Conservation (phyloP, 805 yeast genomes). For the Zygosaccharomyces gambellarensis region DNA sequence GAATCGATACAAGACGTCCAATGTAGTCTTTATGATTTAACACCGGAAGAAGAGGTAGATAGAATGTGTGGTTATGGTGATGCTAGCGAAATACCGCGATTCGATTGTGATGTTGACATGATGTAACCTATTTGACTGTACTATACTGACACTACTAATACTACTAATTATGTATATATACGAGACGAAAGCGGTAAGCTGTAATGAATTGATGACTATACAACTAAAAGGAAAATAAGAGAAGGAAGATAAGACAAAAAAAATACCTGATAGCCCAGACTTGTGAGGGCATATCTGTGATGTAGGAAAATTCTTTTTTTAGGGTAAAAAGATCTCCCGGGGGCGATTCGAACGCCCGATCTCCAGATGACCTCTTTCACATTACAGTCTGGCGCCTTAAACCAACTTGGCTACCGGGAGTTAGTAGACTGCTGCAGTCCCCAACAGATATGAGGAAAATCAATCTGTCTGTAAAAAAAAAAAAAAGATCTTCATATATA, state of each 20-base stretch:
- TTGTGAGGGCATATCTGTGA: no score
- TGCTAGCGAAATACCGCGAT: slow-evolving; percentile 1
- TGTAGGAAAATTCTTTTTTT: neutral
- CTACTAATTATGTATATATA: neutral
- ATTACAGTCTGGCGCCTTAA: slow-evolving; percentile 37
- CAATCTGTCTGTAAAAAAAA: no score
- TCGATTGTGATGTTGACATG: slow-evolving; percentile 4
- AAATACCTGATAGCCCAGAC: no score
- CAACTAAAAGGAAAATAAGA: neutral
- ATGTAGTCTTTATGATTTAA: slow-evolving; percentile 22
- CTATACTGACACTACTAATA: neutral
- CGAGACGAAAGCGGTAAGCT: neutral
- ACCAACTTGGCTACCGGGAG: slow-evolving; percentile 38
- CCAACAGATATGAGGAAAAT: no score
- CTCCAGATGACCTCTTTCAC: slow-evolving; percentile 30
- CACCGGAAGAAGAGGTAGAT: slow-evolving; percentile 20
- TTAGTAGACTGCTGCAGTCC: neutral
- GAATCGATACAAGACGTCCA: slow-evolving; percentile 14
- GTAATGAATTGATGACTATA: neutral
- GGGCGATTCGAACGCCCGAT: slow-evolving; percentile 38
- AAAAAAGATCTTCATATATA: no score
- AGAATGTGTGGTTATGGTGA: neutral
- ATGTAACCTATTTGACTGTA: neutral
- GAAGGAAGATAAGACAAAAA: neutral
- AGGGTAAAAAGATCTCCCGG: slow-evolving; percentile 26